Evolutionary conservation across 2,329 filamentous ascomycete species (phyloP).

Genomic region (Colletotrichum noveboracense): DNA sequence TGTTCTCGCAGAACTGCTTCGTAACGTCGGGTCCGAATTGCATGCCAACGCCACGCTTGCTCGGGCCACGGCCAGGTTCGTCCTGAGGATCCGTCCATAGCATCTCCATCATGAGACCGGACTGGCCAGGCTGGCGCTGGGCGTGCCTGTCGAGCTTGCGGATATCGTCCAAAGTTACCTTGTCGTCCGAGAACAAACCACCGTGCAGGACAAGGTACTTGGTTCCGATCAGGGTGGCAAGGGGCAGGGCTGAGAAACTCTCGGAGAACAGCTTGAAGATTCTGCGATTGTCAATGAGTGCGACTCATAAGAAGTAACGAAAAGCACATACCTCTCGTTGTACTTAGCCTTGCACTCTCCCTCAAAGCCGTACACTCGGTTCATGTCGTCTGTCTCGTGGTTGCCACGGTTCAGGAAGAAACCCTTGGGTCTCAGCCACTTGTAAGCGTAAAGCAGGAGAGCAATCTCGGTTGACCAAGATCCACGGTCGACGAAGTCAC

Average conservation of each 20-base stretch:
- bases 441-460: conserved; percentile 91
- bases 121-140: conserved; percentile 91
- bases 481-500: conserved; percentile 96
- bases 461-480: conserved; percentile 99
- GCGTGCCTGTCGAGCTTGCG: conserved; percentile 89
- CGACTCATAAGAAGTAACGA: neutral
- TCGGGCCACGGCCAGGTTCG: conserved; percentile 84
- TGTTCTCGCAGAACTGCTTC: conserved; percentile 95
- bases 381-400: conserved; percentile 99
- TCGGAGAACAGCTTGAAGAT: conserved; percentile 98
- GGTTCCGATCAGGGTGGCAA: conserved; percentile 89
- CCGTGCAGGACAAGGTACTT: conserved; percentile 95
- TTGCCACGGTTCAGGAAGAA: conserved; percentile 99
- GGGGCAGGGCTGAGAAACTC: conserved; percentile 90
- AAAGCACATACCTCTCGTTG: conserved; percentile 70
- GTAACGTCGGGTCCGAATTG: conserved; percentile 98
- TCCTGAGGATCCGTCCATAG: conserved; percentile 97
- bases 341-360: conserved; percentile 99
- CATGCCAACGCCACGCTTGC: conserved; percentile 94
- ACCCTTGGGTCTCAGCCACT: conserved; percentile 85
- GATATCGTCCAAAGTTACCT: conserved; percentile 89
- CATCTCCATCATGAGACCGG: conserved; percentile 99
- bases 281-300: conserved; percentile 40
- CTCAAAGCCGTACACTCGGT: conserved; percentile 97
- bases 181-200: conserved; percentile 95